Evolutionary conservation across 2,329 filamentous ascomycete genomes (phyloP).

Genomic region (Ophiostoma sp.): DNA sequence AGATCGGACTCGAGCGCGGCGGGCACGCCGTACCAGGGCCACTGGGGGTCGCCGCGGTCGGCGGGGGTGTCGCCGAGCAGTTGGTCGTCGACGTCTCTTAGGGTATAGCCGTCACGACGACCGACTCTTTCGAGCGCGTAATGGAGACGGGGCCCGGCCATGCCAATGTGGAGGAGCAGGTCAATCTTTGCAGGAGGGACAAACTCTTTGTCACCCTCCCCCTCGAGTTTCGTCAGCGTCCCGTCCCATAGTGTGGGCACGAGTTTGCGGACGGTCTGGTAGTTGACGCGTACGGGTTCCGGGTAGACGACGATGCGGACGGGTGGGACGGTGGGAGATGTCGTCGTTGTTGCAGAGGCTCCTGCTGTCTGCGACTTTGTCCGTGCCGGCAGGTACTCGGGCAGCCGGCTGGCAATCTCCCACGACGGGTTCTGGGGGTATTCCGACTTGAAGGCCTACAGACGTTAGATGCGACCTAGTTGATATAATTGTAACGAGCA

Average conservation of each 20-base stretch:
- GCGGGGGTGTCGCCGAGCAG: conserved; percentile 52
- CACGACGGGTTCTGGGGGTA: conserved; percentile 77
- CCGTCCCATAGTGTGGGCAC: conserved; percentile 63
- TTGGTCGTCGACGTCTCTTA: conserved; percentile 68
- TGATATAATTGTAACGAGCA: neutral
- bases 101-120: conserved; percentile 70
- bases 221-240: neutral
- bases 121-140: conserved; percentile 72
- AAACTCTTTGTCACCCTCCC: conserved; percentile 29
- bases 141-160: conserved; percentile 64
- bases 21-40: conserved; percentile 57
- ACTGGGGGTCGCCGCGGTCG: conserved; percentile 43
- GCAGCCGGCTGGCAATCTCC: conserved; percentile 72
- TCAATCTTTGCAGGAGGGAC: conserved; percentile 50
- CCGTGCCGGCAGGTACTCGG: conserved; percentile 56
- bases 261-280: conserved; percentile 62
- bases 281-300: conserved; percentile 68
- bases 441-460: conserved; percentile 71
- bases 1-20: conserved; percentile 58
- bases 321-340: conserved; percentile 32
- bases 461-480: neutral
- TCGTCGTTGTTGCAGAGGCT: neutral
- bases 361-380: neutral
- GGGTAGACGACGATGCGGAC: conserved; percentile 67
- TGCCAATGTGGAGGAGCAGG: conserved; percentile 74